A percentile compares a stretch with the other conserved stretches of the same genome.
Evolutionary conservation across 495 filamentous ascomycete species (phyloP).

Genomic region (Hyaloscypha hepaticicola): DNA sequence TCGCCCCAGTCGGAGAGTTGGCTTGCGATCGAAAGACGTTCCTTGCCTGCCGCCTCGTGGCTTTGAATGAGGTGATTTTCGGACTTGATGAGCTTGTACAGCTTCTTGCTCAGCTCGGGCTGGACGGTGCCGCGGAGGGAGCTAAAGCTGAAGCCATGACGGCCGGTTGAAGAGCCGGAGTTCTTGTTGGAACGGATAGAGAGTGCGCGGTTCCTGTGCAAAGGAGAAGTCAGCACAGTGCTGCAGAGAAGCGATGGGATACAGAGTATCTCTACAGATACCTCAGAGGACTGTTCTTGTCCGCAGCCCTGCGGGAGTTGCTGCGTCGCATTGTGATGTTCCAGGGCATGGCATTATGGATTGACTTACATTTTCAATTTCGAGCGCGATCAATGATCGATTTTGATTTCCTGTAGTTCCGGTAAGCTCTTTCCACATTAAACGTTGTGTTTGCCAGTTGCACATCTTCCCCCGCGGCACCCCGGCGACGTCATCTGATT

Average conservation of each 20-base stretch:
- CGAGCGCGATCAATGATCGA: background rate
- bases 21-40: slow-evolving; percentile 76
- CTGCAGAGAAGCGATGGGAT: background rate
- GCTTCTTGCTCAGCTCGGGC: slow-evolving; percentile 78
- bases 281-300: slow-evolving; percentile 12
- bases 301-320: slow-evolving; percentile 15
- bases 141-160: slow-evolving; percentile 65
- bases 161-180: slow-evolving; percentile 41
- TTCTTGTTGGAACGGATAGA: slow-evolving; percentile 54
- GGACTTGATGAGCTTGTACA: slow-evolving; percentile 88
- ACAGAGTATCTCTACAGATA: slow-evolving; percentile 9
- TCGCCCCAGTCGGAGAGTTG: slow-evolving; percentile 98
- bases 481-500: background rate
- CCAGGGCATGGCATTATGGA: background rate
- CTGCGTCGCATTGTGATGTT: slow-evolving; percentile 20
- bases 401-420: slow-evolving; percentile 9
- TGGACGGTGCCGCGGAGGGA: slow-evolving; percentile 80
- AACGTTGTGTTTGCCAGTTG: background rate
- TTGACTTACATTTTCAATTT: slow-evolving; percentile 23
- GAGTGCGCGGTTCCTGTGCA: slow-evolving; percentile 47
- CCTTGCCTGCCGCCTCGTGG: slow-evolving; percentile 77
- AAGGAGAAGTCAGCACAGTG: background rate
- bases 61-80: slow-evolving; percentile 81
- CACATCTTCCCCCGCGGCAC: background rate
- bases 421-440: slow-evolving; percentile 23